Evolutionary conservation across 345 rosid species (phyloP).

Genomic region (Boechera stricta): DNA sequence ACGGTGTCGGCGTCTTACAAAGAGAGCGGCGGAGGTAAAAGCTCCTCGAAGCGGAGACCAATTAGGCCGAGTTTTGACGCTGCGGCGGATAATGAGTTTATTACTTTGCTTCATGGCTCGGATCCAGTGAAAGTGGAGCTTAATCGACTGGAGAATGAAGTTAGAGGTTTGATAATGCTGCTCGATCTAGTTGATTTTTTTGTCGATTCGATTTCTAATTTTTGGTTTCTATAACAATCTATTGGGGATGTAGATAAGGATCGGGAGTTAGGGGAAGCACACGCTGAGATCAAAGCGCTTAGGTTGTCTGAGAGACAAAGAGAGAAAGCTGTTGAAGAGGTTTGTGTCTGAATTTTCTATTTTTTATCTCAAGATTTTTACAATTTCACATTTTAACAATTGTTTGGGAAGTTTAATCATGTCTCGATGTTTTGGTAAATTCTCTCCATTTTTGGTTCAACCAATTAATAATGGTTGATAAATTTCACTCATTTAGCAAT

Average conservation of each 20-base stretch:
- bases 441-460: neutral
- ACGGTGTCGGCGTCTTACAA: constrained; percentile 72
- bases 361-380: neutral
- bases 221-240: neutral
- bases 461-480: neutral
- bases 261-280: constrained; percentile 92
- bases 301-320: constrained; percentile 81
- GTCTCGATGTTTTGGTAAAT: neutral
- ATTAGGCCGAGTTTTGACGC: constrained; percentile 91
- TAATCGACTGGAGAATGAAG: constrained; percentile 97
- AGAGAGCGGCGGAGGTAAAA: constrained; percentile 63
- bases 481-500: neutral
- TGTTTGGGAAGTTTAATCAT: neutral
- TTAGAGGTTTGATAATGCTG: constrained; percentile 80
- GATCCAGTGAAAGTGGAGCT: constrained; percentile 99
- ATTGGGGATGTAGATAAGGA: constrained; percentile 75
- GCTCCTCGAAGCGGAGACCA: constrained; percentile 66
- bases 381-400: neutral
- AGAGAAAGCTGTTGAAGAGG: constrained; percentile 99
- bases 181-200: constrained; percentile 59
- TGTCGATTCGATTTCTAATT: constrained; percentile 43
- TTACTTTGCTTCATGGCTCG: constrained; percentile 91
- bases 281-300: constrained; percentile 93
- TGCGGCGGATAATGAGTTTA: constrained; percentile 76
- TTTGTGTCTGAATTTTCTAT: constrained; percentile 50